Evolutionary conservation across 2,329 filamentous ascomycete species (phyloP).

Genomic region (Aspergillus hortae): DNA sequence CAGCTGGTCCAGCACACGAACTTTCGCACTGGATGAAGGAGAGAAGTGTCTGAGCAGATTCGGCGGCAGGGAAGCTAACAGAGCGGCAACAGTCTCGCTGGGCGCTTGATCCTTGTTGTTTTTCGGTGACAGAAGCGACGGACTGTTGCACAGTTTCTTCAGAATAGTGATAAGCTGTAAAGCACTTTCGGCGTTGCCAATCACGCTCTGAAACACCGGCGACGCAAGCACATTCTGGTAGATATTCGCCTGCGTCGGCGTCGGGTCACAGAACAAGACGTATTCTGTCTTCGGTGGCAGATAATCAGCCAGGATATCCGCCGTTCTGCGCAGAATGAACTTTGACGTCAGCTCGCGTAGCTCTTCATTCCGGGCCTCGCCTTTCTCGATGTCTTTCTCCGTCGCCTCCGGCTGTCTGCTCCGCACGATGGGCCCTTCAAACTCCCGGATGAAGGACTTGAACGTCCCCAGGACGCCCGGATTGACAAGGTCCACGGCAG

Average conservation of each 20-base stretch:
- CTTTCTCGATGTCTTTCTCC: slow-evolving; percentile 60
- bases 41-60: slow-evolving; percentile 52
- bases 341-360: slow-evolving; percentile 57
- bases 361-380: slow-evolving; percentile 59
- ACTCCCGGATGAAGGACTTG: slow-evolving; percentile 60
- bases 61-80: slow-evolving; percentile 54
- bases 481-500: slow-evolving; percentile 67
- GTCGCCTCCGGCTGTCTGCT: slow-evolving; percentile 63
- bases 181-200: slow-evolving; percentile 60
- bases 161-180: slow-evolving; percentile 68
- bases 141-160: slow-evolving; percentile 73
- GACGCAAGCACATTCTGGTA: slow-evolving; percentile 64
- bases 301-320: slow-evolving; percentile 63
- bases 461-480: slow-evolving; percentile 62
- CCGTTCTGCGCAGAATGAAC: slow-evolving; percentile 65
- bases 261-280: slow-evolving; percentile 63
- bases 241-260: slow-evolving; percentile 56
- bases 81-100: slow-evolving; percentile 44
- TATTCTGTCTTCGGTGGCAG: slow-evolving; percentile 66
- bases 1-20: slow-evolving; percentile 64
- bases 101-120: slow-evolving; percentile 43
- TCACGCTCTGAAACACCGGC: slow-evolving; percentile 58
- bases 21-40: slow-evolving; percentile 60
- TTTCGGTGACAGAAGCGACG: slow-evolving; percentile 56
- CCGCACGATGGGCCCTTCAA: slow-evolving; percentile 62